Evolutionary conservation across 139 green algal genomes (phyloP), one percentile per base, ranked within the genome.

Genomic region (Micromonas pusilla): DNA sequence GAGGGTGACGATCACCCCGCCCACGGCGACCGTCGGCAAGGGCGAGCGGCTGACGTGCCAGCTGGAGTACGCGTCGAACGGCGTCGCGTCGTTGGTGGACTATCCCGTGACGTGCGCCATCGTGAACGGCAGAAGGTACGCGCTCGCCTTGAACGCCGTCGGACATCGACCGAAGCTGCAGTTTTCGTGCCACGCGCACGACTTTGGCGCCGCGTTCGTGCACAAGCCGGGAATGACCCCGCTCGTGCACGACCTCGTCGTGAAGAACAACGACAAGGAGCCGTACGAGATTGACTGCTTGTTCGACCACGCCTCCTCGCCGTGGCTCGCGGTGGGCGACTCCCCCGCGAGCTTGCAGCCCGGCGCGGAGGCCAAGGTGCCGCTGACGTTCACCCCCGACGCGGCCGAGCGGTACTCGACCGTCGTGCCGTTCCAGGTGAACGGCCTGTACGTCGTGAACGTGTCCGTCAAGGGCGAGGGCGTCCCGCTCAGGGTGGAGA

Each of bases 141-240:
- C 65, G 36, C 53, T 94, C 60, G n/a, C 66, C 31, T 81, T 94
- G 52, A 80, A 70, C 30, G 91, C 86, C 30, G 72, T 79, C 0
- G 88, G 87, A 38, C 89, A 95, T 81, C 89, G 88, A 73, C 90
- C 91, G 33, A 83, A 81, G 16, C 86, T 95, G 23, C 62, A 89
- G 70, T 83, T 93, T 26, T 87, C 76, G 73, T 93, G 90, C 80
- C 76, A 79, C 53, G 80, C 66, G 52, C 80, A 91, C 64, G 86
- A 92, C 85, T 95, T 94, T 77, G 91, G 91, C 19, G 39, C 83
- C 4, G 83, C 80, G 34, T 83, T 88, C 13, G 23, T 94, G 52
- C 84, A 78, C 63, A 74, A 87, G 76, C 70, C 78, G 26, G 90
- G 90, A 77, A 89, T 93, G 87, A 66, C 73, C 28, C 75, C 86